Percentiles rank a stretch among this genome's conserved stretches.
Conservation (phyloP, 2,329 filamentous ascomycete genomes). For the Fusarium sacchari region DNA sequence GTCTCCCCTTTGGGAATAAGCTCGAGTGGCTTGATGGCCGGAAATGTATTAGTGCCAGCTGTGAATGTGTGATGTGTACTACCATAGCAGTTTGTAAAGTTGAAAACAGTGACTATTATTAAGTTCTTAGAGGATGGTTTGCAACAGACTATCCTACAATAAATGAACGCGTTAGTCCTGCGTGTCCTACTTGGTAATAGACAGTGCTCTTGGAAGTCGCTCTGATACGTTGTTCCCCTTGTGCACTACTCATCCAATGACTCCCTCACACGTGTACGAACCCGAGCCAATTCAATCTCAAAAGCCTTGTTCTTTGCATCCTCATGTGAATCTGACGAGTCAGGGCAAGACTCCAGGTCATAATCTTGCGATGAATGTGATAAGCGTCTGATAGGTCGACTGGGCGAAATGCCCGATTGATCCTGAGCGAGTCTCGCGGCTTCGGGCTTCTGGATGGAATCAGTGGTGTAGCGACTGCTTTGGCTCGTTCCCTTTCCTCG, state of each 20-base stretch:
- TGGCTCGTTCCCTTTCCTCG: not conserved
- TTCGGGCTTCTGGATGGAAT: not conserved
- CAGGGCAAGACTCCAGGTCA: not conserved
- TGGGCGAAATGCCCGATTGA: not conserved
- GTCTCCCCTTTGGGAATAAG: not conserved
- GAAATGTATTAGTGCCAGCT: not conserved
- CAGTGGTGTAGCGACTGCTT: not conserved
- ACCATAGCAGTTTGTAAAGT: fast-evolving
- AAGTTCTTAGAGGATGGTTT: not conserved
- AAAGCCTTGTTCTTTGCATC: not conserved
- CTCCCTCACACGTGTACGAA: not conserved
- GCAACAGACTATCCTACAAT: not conserved
- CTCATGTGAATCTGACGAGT: not conserved
- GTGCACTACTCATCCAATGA: not conserved
- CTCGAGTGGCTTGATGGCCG: not conserved
- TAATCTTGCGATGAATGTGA: not conserved
- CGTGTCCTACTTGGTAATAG: fast-evolving
- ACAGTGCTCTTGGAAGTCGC: too few species aligned
- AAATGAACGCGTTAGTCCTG: too few species aligned
- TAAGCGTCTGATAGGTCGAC: not conserved
- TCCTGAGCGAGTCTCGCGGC: not conserved
- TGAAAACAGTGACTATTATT: not conserved
- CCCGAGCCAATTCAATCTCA: not conserved
- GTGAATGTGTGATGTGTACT: not conserved
- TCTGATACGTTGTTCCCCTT: fast-evolving